A percentile compares a stretch with the other conserved stretches of the same genome.
Conservation (phyloP, 1,139 yeast genomes). For the Hanseniaspora sp. region DNA sequence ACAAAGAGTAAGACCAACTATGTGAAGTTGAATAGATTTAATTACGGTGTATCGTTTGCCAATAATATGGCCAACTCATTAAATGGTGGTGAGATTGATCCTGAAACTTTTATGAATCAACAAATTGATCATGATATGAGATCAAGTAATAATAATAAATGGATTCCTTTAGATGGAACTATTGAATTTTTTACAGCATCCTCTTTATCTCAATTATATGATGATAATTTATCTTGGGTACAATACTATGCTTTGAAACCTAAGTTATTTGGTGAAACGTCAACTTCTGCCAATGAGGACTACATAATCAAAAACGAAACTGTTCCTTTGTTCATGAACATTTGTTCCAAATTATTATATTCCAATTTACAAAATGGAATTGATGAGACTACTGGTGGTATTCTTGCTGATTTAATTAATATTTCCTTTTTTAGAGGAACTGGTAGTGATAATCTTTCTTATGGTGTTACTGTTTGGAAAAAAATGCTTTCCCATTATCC, state of each 20-base stretch:
- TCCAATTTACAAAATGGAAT: background rate
- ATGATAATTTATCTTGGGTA: background rate
- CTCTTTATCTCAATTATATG: background rate
- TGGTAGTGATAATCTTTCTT: background rate
- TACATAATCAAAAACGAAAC: background rate
- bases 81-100: conserved; percentile 52
- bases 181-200: conserved; percentile 11
- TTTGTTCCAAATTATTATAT: conserved; percentile 4
- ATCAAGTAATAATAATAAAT: background rate
- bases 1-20: conserved; percentile 18
- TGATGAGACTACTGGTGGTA: background rate
- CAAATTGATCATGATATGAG: conserved; percentile 4
- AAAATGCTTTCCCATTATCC: conserved; percentile 63
- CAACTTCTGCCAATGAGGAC: background rate
- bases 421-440: conserved; percentile 1
- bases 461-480: conserved; percentile 70
- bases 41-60: conserved; percentile 81
- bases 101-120: conserved; percentile 6
- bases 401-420: conserved; percentile 7
- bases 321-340: conserved; percentile 3
- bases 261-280: background rate
- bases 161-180: conserved; percentile 7
- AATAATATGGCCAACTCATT: conserved; percentile 74
- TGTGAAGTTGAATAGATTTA: conserved; percentile 30
- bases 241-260: background rate